Evolutionary conservation across 768 basidiomycete genomes (phyloP), one percentile per base, ranked within the genome.

Genomic region (Plicaturopsis crispa): DNA sequence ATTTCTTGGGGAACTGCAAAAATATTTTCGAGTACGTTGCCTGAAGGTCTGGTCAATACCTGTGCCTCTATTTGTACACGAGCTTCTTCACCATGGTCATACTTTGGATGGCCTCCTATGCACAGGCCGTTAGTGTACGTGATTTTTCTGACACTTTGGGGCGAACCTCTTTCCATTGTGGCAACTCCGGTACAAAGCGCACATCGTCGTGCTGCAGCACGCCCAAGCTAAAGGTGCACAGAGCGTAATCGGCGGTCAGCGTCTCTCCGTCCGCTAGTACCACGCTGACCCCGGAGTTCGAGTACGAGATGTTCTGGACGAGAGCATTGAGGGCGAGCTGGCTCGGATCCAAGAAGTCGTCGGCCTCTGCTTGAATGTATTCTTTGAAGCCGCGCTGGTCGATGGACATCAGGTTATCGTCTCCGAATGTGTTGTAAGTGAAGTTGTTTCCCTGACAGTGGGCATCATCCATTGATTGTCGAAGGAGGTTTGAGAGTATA

Each of bases 171-270:
- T n/a, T n/a, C n/a, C n/a, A 42, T 55, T 60, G 48, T 20, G 80
- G 81, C 14, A 82, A 51, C 6, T 56, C 17, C 2, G 81, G 81
- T 30, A 67, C 49, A 45, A 80, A 84, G 3, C 36, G 41, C 4
- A 84, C 72, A 42, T 81, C 79, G 21, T 67, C 59, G 40, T 79
- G 63, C 56, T 84, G 82, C 38, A 84, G 59, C 5, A 84, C 82
- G 0, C 82, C 82, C 2, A 80, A 52, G 43, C 80, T 82, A 57
- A 84, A 84, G 0, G 82, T 84, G 44, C 72, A 74, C 20, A 84
- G 50, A 3, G 72, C 78, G 50, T 79, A 75, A 36, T 80, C 71
- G 11, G 69, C 78, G 11, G 54, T 59, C 17, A 82, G 48, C 2
- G 30, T 56, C 22, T 55, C 43, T 1, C 74, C 76, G 40, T 67